These are phyloP conservation scores for Jacaranda mimosifolia DNA, from an alignment of 257 asterid species.

Conservation along the genomic window DNA sequence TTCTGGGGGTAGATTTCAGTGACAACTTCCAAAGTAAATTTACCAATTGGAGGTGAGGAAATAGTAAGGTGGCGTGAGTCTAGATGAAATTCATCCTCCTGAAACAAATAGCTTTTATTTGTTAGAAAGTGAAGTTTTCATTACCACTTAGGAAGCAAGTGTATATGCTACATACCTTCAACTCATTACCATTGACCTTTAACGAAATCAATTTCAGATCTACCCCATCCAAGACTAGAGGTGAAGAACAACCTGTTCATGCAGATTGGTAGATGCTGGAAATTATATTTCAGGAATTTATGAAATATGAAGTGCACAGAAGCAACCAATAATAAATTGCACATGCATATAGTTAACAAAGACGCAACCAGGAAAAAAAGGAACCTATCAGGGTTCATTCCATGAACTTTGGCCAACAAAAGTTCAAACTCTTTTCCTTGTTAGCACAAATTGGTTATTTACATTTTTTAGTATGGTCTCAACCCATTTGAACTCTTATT, in stretches of 20 bases:
- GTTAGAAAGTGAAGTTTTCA: neutral
- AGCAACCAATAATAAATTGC: too few species aligned
- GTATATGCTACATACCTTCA: constrained; percentile 58
- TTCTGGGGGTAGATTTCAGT: constrained; percentile 89
- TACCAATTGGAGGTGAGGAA: constrained; percentile 78
- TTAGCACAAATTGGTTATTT: neutral
- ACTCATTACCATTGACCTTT: constrained; percentile 68
- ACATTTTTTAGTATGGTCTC: neutral
- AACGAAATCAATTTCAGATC: constrained; percentile 80
- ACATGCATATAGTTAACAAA: too few species aligned
- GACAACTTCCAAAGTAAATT: constrained; percentile 77
- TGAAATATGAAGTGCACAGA: neutral
- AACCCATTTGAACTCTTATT: constrained; percentile 6
- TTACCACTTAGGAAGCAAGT: neutral
- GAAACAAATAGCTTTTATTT: constrained; percentile 38
- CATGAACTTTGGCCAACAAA: neutral
- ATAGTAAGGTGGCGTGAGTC: constrained; percentile 81
- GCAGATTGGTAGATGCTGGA: constrained; percentile 28
- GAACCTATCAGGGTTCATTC: neutral
- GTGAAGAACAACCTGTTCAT: constrained; percentile 67
- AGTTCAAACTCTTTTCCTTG: neutral
- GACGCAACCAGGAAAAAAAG: too few species aligned
- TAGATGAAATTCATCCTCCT: constrained; percentile 71
- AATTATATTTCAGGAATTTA: constrained; percentile 25
- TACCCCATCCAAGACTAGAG: constrained; percentile 82